Base-by-base conservation (phyloP, 2,329 filamentous ascomycete genomes). In the Hypoxylon sp. region DNA sequence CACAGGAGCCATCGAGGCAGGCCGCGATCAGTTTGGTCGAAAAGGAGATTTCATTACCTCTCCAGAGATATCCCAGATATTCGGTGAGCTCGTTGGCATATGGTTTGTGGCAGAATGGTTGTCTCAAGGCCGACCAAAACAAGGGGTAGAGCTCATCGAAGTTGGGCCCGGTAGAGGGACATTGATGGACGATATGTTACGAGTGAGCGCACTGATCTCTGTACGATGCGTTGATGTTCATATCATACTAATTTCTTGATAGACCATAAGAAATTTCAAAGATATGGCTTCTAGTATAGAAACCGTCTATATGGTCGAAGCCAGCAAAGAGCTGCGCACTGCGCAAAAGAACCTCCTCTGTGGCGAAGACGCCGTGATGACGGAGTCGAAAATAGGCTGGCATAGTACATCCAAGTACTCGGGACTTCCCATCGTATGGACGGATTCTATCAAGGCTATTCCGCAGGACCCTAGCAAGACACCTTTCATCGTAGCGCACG, bases 61-160 rank as follows among this genome's bases (percentile, higher is more conserved):
- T 0, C 96, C 96, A 0, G 96, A 99, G 80, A 98, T 99, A 74
- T 98, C 94, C 0, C 96, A 98, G 78, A 87, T 98, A 11, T 99
- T 99, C 81, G 96, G 96, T 23, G 96, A 99, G 81, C 85, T 99
- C 28, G 85, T 98, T 62, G 96, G 93, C 3, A 88, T 99, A 73
- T 99, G 96, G 96, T 90, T 97, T 68, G 91, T 98, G 56, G 90
- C 95, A 45, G 96, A 99, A 84, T 99, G 96, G 95, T 92, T 98
- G 79, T 91, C 92, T 43, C 96, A 99, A 79, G 94, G 94, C 14
- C 86, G 86, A 66, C 91, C 88, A 60, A 88, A 83, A 67, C 84
- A 86, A 30, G 93, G 93, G 25, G 90, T 98, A 14, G 91, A 98
- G 78, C 84, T 99, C 70, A 93, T 99, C 76, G 96, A 99, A 80